These are phyloP conservation scores for Ustilago cynodontis DNA, from an alignment of 1,284 basidiomycete genomes.

Conservation along the genomic window DNA sequence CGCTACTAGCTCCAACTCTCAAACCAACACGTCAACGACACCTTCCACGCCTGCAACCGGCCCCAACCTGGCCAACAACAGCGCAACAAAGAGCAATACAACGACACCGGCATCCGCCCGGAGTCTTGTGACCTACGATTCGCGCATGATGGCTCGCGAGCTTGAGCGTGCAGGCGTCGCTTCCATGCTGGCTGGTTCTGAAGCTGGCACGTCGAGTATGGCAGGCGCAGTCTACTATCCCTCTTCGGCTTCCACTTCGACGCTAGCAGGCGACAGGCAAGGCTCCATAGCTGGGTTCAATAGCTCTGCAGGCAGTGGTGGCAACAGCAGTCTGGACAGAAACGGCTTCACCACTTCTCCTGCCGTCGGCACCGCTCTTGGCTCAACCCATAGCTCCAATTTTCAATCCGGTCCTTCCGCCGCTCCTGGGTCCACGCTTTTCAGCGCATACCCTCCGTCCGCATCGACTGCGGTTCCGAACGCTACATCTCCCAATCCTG, in stretches of 20 bases:
- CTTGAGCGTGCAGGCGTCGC: constrained; percentile 51
- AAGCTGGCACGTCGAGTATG: constrained; percentile 13
- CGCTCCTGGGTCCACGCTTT: constrained; percentile 5
- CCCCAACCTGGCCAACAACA: constrained; percentile 7
- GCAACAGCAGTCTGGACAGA: constrained; percentile 9
- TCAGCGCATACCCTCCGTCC: constrained; percentile 17
- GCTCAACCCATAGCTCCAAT: constrained; percentile 5
- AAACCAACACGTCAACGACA: constrained; percentile 23
- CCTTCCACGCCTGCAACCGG: constrained; percentile 32
- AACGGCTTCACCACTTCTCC: constrained; percentile 19
- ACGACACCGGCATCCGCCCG: constrained; percentile 41
- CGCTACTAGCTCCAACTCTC: constrained; percentile 50
- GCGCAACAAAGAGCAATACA: constrained; percentile 5
- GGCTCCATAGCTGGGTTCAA: constrained; percentile 5
- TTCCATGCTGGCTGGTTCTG: constrained; percentile 44
- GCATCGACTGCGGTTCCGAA: constrained; percentile 3
- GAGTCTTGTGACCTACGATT: constrained; percentile 36
- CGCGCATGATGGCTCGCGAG: constrained; percentile 51
- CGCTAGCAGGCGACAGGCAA: constrained; percentile 27
- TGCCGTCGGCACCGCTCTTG: constrained; percentile 16
- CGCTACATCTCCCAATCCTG: constrained; percentile 35
- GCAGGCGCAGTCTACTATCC: constrained; percentile 12
- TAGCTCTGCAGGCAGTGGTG: neutral
- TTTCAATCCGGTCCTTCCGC: constrained; percentile 17
- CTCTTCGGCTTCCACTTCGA: constrained; percentile 17